Percentiles rank a stretch among this genome's conserved stretches.
Evolutionary conservation across 495 filamentous ascomycete genomes (phyloP).

Genomic region (Trichoderma erinaceum): DNA sequence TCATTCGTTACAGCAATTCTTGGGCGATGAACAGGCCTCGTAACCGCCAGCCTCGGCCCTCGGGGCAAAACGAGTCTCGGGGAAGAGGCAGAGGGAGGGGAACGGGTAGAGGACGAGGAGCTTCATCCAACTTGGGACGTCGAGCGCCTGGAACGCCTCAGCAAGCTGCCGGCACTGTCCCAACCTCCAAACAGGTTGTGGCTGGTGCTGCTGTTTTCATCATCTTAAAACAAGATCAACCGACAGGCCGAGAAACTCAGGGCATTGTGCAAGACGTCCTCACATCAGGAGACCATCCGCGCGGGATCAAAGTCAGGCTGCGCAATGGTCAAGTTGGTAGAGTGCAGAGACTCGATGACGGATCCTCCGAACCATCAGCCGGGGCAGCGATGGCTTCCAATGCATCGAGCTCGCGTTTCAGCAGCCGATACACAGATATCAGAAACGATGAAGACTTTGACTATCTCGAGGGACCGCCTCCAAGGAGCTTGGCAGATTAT

Average conservation of each 20-base stretch:
- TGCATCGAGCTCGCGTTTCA: constrained; percentile 17
- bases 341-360: constrained; percentile 51
- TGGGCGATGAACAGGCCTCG: constrained; percentile 9
- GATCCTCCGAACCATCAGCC: constrained; percentile 17
- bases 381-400: constrained; percentile 9
- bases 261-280: constrained; percentile 56
- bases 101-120: neutral
- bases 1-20: neutral
- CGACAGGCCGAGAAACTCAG: constrained; percentile 58
- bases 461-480: neutral
- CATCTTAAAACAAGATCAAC: constrained; percentile 64
- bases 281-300: constrained; percentile 64
- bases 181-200: constrained; percentile 44
- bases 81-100: neutral
- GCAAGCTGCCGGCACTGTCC: constrained; percentile 29
- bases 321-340: constrained; percentile 61
- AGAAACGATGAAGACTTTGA: constrained; percentile 11
- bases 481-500: constrained; percentile 13
- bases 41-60: neutral
- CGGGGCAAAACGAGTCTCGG: neutral
- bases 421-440: constrained; percentile 12
- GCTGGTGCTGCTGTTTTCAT: constrained; percentile 59
- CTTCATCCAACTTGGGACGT: neutral
- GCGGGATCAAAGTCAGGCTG: constrained; percentile 70
- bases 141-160: constrained; percentile 17